A percentile compares a stretch with the other conserved stretches of the same genome.
Evolutionary conservation across 2,329 filamentous ascomycete species (phyloP).

Genomic region (Hypoxylon sp.): DNA sequence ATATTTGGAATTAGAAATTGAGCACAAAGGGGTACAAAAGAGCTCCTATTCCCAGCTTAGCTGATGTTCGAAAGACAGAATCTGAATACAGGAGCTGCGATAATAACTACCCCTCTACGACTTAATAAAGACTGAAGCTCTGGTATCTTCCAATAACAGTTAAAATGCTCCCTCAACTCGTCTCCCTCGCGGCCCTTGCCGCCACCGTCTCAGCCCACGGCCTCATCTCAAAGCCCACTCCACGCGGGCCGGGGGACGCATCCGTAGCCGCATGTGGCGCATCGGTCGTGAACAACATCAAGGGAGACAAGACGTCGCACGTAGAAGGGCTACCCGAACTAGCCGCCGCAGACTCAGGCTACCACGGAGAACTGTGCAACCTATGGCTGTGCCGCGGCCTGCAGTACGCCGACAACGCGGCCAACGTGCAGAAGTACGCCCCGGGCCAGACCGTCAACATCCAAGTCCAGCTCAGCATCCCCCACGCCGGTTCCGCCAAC

Average conservation of each 20-base stretch:
- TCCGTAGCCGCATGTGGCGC: slow-evolving; percentile 49
- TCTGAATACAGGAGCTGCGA: slow-evolving; percentile 12
- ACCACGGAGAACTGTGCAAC: slow-evolving; percentile 52
- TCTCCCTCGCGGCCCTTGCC: slow-evolving; percentile 45
- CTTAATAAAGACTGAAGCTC: neutral
- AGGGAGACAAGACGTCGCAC: slow-evolving; percentile 52
- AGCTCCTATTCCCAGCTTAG: slow-evolving; percentile 30
- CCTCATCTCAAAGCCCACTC: slow-evolving; percentile 48
- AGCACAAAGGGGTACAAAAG: slow-evolving; percentile 37
- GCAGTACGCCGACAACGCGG: slow-evolving; percentile 59
- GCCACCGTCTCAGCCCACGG: slow-evolving; percentile 50
- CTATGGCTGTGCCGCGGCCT: slow-evolving; percentile 60
- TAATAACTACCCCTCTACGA: slow-evolving; percentile 3
- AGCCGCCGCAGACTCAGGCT: slow-evolving; percentile 47
- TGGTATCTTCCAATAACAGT: neutral
- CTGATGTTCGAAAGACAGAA: slow-evolving; percentile 27
- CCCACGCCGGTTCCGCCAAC: slow-evolving; percentile 64
- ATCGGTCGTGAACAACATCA: slow-evolving; percentile 48
- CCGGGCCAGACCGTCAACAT: slow-evolving; percentile 62
- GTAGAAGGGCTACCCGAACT: slow-evolving; percentile 54
- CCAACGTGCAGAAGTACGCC: slow-evolving; percentile 57
- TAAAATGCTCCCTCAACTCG: slow-evolving; percentile 42
- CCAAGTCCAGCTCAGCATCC: slow-evolving; percentile 61
- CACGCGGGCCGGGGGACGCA: slow-evolving; percentile 48
- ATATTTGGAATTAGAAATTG: slow-evolving; percentile 44